Base-by-base conservation (phyloP, 2,329 filamentous ascomycete genomes). In the Talaromyces sp. region DNA sequence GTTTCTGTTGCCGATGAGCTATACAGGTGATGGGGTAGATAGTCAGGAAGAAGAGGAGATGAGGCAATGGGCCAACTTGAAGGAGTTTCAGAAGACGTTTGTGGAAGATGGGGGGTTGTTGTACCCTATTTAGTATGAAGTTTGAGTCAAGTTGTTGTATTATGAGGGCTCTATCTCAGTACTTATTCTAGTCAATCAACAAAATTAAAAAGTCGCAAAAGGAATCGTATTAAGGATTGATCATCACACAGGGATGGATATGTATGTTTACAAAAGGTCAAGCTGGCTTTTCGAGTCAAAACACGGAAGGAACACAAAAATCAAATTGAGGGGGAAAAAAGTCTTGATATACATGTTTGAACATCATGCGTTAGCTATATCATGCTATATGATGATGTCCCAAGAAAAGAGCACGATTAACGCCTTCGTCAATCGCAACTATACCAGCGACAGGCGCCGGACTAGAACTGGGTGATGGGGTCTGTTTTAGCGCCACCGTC, bases 31-130 rank as follows among this genome's bases (percentile, higher is more conserved):
- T 10, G 64, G 64, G 2, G 19, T 57, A 72, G 77, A 52, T 70
- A 83, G 68, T 86, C 88, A 45, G 13, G 91, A 95, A 70, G 90
- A 94, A 71, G 85, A 89, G 61, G 91, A 95, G 76, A 77, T 95
- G 69, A 82, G 86, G 22, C 84, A 87, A 65, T 96, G 92, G 92
- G 89, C 90, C 0, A 91, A 90, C 73, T 77, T 96, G 68, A 84
- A 90, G 65, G 90, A 94, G 61, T 90, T 91, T 69, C 92, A 96
- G 76, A 77, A 88, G 67, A 87, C 88, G 64, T 91, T 93, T 73
- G 85, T 87, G 9, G 85, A 88, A 63, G 84, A 84, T 41, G 89
- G 88, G 1, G 89, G 87, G 24, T 33, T 74, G 35, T 57, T 76
- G 31, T 72, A 71, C 31, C 72, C 76, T 45, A 64, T 39, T 4